Evolutionary conservation across 2,329 filamentous ascomycete genomes (phyloP).

Genomic region (Alternaria triticina): DNA sequence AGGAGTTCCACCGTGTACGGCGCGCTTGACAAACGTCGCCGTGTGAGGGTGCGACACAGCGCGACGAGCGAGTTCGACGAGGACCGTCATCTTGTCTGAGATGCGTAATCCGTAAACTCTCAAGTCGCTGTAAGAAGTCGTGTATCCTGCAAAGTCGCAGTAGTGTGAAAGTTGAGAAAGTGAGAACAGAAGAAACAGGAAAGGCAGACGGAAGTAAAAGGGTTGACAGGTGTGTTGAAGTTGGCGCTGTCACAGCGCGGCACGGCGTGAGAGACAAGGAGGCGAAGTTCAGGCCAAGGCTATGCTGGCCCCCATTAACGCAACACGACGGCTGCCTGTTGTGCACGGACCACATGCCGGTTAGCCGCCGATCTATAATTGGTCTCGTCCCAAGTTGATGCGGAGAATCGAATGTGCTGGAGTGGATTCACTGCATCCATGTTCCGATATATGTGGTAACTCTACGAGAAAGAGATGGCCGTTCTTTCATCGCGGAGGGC

Average conservation of each 20-base stretch:
- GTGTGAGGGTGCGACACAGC: constrained; percentile 36
- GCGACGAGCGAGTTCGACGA: constrained; percentile 41
- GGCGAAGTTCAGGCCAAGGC: constrained; percentile 21
- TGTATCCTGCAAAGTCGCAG: background rate
- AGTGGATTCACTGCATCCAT: background rate
- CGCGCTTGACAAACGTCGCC: constrained; percentile 36
- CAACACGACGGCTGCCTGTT: constrained; percentile 20
- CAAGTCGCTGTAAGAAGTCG: background rate
- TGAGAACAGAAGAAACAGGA: constrained; percentile 3
- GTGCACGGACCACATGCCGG: constrained; percentile 6
- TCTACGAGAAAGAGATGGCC: background rate
- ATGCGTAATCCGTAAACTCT: background rate
- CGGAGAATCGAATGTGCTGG: background rate
- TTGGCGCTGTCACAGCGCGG: constrained; percentile 15
- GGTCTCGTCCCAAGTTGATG: constrained; percentile 12
- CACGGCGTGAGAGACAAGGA: constrained; percentile 18
- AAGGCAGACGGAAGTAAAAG: constrained; percentile 2
- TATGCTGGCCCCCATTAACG: constrained; percentile 18
- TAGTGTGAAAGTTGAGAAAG: constrained; percentile 1
- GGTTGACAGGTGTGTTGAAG: constrained; percentile 11
- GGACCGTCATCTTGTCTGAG: constrained; percentile 23
- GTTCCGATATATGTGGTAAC: background rate
- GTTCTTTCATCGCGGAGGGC: background rate
- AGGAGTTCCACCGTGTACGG: constrained; percentile 12
- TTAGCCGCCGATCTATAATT: constrained; percentile 26